Evolutionary conservation across 495 filamentous ascomycete species (phyloP), one percentile per base, ranked within the genome.

Genomic region (Rusavskia elegans): DNA sequence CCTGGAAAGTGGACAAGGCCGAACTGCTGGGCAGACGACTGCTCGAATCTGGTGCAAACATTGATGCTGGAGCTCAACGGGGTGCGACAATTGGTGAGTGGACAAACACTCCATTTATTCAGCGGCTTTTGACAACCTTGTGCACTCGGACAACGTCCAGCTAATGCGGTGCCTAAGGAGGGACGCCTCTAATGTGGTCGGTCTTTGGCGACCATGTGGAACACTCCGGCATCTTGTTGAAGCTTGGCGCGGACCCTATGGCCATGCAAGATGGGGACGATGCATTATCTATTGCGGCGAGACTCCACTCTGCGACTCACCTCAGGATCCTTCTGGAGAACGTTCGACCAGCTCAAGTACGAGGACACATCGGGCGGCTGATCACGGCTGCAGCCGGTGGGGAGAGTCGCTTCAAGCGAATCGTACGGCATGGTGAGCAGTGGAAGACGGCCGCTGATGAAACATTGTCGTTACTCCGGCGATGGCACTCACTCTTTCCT

Each of bases 151-250:
- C 7, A 42, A 17, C 1, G 7, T 21, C 7, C 39, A 14, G 20
- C 39, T 42, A 14, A 42, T 14, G 8, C n/a, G 0, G 6, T 19
- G n/a, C n/a, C 21, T 5, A 5, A 29, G 61, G 63, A 3, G 64
- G 57, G 19, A 61, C 61, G 7, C 55, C 63, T 8, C 45, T 67
- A 5, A 55, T 66, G 50, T 63, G 59, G 60, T 51, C 53, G 14
- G 56, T 62, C 3, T 59, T 55, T 36, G 59, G 54, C 42, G 53
- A 59, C 49, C 56, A 57, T 45, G 4, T 53, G 4, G 40, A 56
- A 19, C 59, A 59, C 51, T 62, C 59, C 17, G 32, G 25, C 19
- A 52, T 63, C 20, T 45, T 63, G 17, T 35, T 63, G 5, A 54
- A 56, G 17, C 56, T 62, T 21, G 60, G 60, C 13, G 59, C 59